A percentile compares a stretch with the other conserved stretches of the same genome.
These are phyloP conservation scores for Parietichytrium sp. DNA, from an alignment of 108 stramenopile species.

Conservation along the genomic window DNA sequence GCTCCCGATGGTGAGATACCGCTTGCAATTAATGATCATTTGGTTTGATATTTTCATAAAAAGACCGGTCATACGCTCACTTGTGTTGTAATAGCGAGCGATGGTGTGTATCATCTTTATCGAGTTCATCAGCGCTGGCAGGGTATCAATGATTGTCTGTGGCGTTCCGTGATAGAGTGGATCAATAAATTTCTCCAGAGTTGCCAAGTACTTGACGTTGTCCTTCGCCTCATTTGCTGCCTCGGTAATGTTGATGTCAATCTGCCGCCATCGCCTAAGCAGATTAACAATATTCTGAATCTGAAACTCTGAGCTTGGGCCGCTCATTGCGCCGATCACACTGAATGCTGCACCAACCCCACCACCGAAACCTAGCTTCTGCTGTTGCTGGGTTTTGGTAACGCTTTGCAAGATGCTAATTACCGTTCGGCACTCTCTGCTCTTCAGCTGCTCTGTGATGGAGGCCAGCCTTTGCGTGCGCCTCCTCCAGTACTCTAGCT, in stretches of 20 bases:
- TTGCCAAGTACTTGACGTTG: conserved; percentile 65
- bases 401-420: conserved; percentile 51
- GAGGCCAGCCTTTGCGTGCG: conserved; percentile 61
- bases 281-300: conserved; percentile 40
- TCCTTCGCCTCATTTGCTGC: conserved; percentile 72
- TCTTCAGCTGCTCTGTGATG: conserved; percentile 69
- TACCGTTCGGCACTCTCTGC: conserved; percentile 51
- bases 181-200: conserved; percentile 63
- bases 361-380: neutral
- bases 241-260: conserved; percentile 65
- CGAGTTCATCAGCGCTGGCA: conserved; percentile 64
- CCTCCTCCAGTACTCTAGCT: conserved; percentile 62
- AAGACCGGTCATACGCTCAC: conserved; percentile 62
- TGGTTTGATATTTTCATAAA: conserved; percentile 68
- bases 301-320: neutral
- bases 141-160: conserved; percentile 55
- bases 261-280: conserved; percentile 59
- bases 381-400: conserved; percentile 37
- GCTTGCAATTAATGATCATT: conserved; percentile 57
- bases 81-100: conserved; percentile 65
- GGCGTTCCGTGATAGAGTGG: conserved; percentile 59
- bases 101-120: conserved; percentile 68
- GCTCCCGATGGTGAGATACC: conserved; percentile 52
- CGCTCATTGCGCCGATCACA: neutral
- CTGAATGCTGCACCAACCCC: neutral